Evolutionary conservation across 140 eudicot species (phyloP).

Genomic region (Stevia rebaudiana): DNA sequence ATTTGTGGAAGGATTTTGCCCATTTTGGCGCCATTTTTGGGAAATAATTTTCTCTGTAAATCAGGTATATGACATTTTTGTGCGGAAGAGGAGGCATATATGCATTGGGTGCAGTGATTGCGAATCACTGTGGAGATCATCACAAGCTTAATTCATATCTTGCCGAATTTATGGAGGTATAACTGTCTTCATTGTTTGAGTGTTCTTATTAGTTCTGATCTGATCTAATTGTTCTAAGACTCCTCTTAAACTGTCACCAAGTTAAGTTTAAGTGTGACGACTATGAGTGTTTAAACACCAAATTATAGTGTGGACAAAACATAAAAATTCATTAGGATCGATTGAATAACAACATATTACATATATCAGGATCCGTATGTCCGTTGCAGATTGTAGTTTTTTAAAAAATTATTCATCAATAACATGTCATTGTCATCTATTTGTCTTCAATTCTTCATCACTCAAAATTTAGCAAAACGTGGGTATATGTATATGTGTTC

Average conservation of each 20-base stretch:
- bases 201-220: too few species aligned
- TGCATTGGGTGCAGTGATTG: slow-evolving; percentile 70
- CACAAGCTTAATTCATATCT: slow-evolving; percentile 45
- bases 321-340: too few species aligned
- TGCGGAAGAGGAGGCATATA: slow-evolving; percentile 85
- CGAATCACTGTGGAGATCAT: slow-evolving; percentile 53
- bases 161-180: slow-evolving; percentile 56
- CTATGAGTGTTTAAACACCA: too few species aligned
- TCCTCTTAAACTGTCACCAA: neutral
- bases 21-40: too few species aligned
- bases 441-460: slow-evolving; percentile 8
- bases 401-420: neutral
- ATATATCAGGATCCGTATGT: too few species aligned
- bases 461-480: neutral
- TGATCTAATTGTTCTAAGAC: neutral
- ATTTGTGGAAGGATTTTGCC: too few species aligned
- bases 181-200: neutral
- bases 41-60: neutral
- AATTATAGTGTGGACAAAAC: too few species aligned
- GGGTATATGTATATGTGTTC: too few species aligned
- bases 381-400: neutral
- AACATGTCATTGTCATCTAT: neutral
- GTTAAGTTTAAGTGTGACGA: too few species aligned
- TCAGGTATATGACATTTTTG: slow-evolving; percentile 76
- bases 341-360: too few species aligned